Conservation (phyloP, 2,329 filamentous ascomycete genomes). For the Exophiala sp. region DNA sequence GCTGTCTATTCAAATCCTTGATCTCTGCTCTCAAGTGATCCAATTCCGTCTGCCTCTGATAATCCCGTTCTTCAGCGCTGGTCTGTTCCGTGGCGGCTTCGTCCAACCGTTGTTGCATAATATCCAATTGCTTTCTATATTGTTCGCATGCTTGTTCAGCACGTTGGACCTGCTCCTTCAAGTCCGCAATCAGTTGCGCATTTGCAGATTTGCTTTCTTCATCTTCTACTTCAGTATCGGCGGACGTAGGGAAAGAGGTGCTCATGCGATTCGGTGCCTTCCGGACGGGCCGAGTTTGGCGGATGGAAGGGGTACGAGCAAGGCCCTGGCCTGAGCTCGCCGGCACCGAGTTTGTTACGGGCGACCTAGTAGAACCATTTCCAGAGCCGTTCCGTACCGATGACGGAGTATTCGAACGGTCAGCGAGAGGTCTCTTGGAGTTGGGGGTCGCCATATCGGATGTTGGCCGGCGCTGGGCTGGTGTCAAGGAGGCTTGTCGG, state of each 20-base stretch:
- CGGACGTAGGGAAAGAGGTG: constrained; percentile 28
- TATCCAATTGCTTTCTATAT: constrained; percentile 74
- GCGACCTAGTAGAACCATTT: constrained; percentile 20
- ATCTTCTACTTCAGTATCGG: constrained; percentile 48
- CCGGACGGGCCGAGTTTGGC: constrained; percentile 34
- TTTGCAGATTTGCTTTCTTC: constrained; percentile 74
- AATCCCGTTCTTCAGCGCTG: constrained; percentile 77
- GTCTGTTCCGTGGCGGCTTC: constrained; percentile 77
- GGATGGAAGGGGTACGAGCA: constrained; percentile 51
- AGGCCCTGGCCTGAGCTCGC: constrained; percentile 56
- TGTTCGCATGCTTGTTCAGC: constrained; percentile 73
- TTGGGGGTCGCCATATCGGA: constrained; percentile 26
- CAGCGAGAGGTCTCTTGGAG: constrained; percentile 21
- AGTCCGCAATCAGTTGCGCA: constrained; percentile 70
- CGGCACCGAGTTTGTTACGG: constrained; percentile 15
- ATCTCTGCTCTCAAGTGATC: constrained; percentile 79
- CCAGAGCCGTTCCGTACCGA: constrained; percentile 29
- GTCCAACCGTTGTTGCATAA: constrained; percentile 78
- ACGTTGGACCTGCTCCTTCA: constrained; percentile 74
- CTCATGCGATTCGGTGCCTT: constrained; percentile 35
- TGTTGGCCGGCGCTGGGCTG: background rate
- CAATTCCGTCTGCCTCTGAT: constrained; percentile 78
- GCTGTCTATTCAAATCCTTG: constrained; percentile 72
- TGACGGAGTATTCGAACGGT: constrained; percentile 21
- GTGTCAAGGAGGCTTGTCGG: background rate